Percentiles rank a stretch among this genome's conserved stretches.
Conservation (phyloP, 441 rosid genomes). For the Syzygium syzygioides region DNA sequence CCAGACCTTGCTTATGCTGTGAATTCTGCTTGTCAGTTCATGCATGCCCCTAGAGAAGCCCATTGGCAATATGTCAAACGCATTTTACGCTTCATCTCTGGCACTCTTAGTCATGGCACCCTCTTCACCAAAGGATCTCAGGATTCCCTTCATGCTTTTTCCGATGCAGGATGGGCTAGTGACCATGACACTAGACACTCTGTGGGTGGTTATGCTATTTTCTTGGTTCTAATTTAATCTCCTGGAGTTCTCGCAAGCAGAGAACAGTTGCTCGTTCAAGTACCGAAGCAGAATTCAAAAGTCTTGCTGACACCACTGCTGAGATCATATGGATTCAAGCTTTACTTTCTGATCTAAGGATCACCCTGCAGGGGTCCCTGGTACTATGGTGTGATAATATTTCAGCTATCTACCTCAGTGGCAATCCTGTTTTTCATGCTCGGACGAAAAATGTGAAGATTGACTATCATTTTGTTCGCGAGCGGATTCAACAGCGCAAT, state of each 20-base stretch:
- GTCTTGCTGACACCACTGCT: not conserved
- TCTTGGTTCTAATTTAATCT: not conserved
- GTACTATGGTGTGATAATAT: not conserved
- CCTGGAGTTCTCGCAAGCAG: not conserved
- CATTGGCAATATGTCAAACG: not conserved
- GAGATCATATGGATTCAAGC: not conserved
- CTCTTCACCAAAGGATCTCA: not conserved
- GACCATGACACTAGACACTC: not conserved
- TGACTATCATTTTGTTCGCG: not conserved
- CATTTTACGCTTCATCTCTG: not conserved
- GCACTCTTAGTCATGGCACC: not conserved
- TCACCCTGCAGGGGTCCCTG: not conserved
- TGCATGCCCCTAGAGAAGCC: not conserved
- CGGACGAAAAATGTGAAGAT: not conserved
- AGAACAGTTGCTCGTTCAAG: not conserved
- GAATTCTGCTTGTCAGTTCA: not conserved
- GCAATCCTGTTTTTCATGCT: not conserved
- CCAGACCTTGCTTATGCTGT: not conserved
- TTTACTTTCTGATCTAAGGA: not conserved
- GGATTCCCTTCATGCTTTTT: not conserved
- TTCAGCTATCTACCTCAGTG: not conserved
- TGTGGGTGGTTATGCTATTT: not conserved
- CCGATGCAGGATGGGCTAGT: not conserved
- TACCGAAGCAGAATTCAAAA: not conserved
- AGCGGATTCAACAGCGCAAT: not conserved